A percentile compares a stretch with the other conserved stretches of the same genome.
Conservation (phyloP, 208 protist species). For the Trypanosomatidae sp. region DNA sequence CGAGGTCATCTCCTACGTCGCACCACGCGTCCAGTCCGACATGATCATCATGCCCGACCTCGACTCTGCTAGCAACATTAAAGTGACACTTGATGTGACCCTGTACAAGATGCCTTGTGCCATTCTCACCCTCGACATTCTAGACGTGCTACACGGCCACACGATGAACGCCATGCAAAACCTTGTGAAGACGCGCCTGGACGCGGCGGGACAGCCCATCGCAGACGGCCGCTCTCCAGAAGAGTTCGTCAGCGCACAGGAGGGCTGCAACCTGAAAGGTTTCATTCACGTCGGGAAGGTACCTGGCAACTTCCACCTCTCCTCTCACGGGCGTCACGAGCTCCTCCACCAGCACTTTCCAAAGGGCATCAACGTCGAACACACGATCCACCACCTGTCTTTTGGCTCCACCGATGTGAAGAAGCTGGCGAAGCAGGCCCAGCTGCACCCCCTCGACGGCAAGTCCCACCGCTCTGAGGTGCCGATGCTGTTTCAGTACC, state of each 20-base stretch:
- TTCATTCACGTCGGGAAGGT: constrained; percentile 47
- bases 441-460: constrained; percentile 34
- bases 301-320: constrained; percentile 60
- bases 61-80: constrained; percentile 25
- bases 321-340: constrained; percentile 26
- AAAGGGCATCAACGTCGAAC: constrained; percentile 34
- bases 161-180: constrained; percentile 33
- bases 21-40: constrained; percentile 40
- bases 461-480: constrained; percentile 6
- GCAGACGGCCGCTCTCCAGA: constrained; percentile 7
- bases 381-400: constrained; percentile 38
- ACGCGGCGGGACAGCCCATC: constrained; percentile 15
- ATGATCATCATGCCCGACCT: constrained; percentile 36
- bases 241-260: constrained; percentile 15
- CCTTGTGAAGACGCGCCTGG: constrained; percentile 29
- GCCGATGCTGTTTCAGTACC: constrained; percentile 35
- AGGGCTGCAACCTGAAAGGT: constrained; percentile 40
- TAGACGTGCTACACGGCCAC: constrained; percentile 49
- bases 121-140: constrained; percentile 37
- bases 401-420: constrained; percentile 35
- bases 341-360: constrained; percentile 16
- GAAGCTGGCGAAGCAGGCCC: constrained; percentile 15
- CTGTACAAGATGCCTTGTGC: constrained; percentile 44
- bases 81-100: constrained; percentile 39
- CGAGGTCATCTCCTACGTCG: constrained; percentile 42